Conservation (phyloP, 2,329 filamentous ascomycete species). For the Neonectria ditissima region DNA sequence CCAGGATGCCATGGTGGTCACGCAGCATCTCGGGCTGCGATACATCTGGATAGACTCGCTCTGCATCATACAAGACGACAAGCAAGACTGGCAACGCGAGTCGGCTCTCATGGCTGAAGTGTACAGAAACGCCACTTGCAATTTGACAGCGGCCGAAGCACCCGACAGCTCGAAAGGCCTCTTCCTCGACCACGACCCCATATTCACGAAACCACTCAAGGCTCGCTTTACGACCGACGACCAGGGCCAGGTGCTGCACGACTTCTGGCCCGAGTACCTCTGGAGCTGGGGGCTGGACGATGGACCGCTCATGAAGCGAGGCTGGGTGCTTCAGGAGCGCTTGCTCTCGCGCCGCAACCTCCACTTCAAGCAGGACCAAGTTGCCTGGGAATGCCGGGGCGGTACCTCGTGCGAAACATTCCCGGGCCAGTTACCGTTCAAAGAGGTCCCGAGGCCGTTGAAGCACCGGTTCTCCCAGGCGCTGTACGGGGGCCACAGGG, state of each 20-base stretch:
- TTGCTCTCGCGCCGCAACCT: conserved; percentile 5
- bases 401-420: not conserved
- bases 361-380: conserved; percentile 9
- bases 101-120: conserved; percentile 26
- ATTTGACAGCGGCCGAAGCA: not conserved
- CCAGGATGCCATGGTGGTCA: not conserved
- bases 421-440: not conserved
- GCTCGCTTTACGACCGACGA: not conserved
- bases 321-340: conserved; percentile 3
- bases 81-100: conserved; percentile 21
- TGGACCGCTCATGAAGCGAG: conserved; percentile 4
- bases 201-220: not conserved
- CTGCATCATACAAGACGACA: conserved; percentile 12
- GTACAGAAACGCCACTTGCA: conserved; percentile 8
- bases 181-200: not conserved
- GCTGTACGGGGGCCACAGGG: not conserved
- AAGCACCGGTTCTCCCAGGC: not conserved
- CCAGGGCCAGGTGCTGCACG: not conserved
- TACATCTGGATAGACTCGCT: conserved; percentile 14
- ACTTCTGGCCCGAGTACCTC: conserved; percentile 9
- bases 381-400: not conserved
- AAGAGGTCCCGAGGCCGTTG: not conserved
- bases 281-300: not conserved
- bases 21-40: not conserved
- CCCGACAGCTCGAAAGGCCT: not conserved